phyloP scores from a whole-genome alignment of 2,329 filamentous ascomycete species.

The Penicillium sp. region DNA sequence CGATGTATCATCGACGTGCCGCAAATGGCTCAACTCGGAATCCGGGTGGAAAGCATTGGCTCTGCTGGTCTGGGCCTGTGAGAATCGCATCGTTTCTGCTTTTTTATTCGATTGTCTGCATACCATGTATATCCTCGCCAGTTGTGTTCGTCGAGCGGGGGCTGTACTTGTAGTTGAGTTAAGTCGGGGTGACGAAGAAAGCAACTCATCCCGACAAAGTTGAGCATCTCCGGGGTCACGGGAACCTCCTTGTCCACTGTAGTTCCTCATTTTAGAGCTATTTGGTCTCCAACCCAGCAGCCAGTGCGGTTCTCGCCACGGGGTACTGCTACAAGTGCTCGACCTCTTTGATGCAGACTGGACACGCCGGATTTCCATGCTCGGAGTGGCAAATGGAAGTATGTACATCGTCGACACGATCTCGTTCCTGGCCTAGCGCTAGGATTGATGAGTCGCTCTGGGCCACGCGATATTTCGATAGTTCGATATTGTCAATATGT shows the following conservation, averaged over 20 bases:
- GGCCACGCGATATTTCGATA: constrained; percentile 54
- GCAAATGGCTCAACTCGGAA: constrained; percentile 15
- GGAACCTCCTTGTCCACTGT: too few species aligned
- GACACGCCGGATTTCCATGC: constrained; percentile 56
- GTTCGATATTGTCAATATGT: constrained; percentile 67
- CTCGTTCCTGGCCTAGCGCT: constrained; percentile 45
- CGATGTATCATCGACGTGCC: constrained; percentile 15
- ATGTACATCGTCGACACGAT: constrained; percentile 43
- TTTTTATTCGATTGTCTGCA: too few species aligned
- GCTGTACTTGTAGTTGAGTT: too few species aligned
- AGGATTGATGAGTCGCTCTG: constrained; percentile 59
- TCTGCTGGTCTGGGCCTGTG: constrained; percentile 5
- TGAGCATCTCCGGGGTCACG: too few species aligned
- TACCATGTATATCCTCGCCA: too few species aligned
- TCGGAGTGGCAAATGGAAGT: constrained; percentile 61
- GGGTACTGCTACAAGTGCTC: constrained; percentile 55
- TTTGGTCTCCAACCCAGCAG: too few species aligned
- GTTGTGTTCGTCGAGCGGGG: too few species aligned
- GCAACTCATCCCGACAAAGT: too few species aligned
- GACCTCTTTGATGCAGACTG: constrained; percentile 57
- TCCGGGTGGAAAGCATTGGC: constrained; percentile 19
- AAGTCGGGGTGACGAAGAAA: too few species aligned
- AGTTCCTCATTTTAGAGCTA: too few species aligned
- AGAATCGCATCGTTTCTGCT: too few species aligned
- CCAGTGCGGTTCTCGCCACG: too few species aligned